These are phyloP conservation scores for Cucurbita moschata DNA, from an alignment of 306 rosid species.

Conservation along the genomic window DNA sequence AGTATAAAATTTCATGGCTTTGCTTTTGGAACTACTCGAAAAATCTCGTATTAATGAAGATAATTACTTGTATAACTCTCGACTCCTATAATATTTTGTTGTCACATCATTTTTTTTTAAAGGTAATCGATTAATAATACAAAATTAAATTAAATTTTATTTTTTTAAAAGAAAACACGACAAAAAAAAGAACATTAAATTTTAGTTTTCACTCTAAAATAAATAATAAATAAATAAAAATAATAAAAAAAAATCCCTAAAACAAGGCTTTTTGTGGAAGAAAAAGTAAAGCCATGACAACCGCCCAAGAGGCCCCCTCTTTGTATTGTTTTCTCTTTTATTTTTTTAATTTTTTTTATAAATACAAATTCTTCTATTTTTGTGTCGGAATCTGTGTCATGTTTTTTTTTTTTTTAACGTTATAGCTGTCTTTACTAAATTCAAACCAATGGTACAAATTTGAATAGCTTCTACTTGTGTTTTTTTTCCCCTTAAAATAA, in stretches of 20 bases:
- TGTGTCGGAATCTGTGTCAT: constrained; percentile 5
- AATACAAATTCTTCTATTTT: neutral
- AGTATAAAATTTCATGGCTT: too few species aligned
- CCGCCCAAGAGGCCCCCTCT: neutral
- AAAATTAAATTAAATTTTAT: too few species aligned
- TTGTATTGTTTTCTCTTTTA: neutral
- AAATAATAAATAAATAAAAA: too few species aligned
- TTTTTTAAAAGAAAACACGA: too few species aligned
- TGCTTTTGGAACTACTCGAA: too few species aligned
- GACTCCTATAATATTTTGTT: too few species aligned
- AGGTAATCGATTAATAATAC: too few species aligned
- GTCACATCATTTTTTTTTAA: too few species aligned
- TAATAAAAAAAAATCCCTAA: neutral
- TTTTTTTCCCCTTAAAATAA: neutral
- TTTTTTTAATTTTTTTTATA: neutral
- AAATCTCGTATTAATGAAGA: too few species aligned
- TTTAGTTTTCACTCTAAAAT: too few species aligned
- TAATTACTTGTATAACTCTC: too few species aligned
- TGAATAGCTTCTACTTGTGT: neutral
- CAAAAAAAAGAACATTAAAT: too few species aligned
- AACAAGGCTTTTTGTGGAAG: neutral
- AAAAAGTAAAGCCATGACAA: neutral
- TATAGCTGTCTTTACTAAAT: neutral
- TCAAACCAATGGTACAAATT: neutral
- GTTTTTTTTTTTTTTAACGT: neutral